Evolutionary conservation across 1,284 basidiomycete genomes (phyloP), one percentile per base, ranked within the genome.

Genomic region (Fomitopsis schrenkii): DNA sequence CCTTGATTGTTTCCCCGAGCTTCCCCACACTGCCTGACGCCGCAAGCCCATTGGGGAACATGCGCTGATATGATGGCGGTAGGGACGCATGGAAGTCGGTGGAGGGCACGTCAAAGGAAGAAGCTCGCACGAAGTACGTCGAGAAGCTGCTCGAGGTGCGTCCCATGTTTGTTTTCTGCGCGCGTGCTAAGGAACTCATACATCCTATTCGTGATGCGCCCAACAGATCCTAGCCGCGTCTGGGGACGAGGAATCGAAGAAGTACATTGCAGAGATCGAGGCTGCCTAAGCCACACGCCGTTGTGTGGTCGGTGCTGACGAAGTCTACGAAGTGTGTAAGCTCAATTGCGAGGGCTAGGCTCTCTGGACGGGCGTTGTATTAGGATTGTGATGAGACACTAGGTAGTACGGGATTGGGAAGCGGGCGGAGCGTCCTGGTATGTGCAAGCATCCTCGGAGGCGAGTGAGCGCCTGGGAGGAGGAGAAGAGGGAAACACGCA

Each of bases 1-100:
- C 35, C 42, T 62, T 55, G 53, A 64, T 59, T 52, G 30, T n/a
- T 54, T 45, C 35, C 33, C 41, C 59, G 58, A 40, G 36, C 58
- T 44, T 55, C 58, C n/a, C 52, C 52, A 35, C 36, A 10, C 71
- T 81, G 74, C 54, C 72, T 66, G 36, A 40, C 54, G 58, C 41
- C 52, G 52, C 62, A 9, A 61, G 36, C 58, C 60, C 61, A 42
- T 45, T 6, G 62, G 35, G 60, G 57, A 26, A 76, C 40, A 70
- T 73, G 65, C 67, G 48, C 48, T 50, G 48, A 50, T 50, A 45
- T 74, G 52, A 70, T 74, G 61, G 73, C 85, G 28, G 45, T 67
- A 91, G 93, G 92, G 86, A 93, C 72, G 94, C 94, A 19, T 95
- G 93, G 93, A 83, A 87, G 44, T 73, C 70, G 12, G 80, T 90